Base-by-base conservation (phyloP, 2,329 filamentous ascomycete genomes). In the Penicillium sclerotigenum region DNA sequence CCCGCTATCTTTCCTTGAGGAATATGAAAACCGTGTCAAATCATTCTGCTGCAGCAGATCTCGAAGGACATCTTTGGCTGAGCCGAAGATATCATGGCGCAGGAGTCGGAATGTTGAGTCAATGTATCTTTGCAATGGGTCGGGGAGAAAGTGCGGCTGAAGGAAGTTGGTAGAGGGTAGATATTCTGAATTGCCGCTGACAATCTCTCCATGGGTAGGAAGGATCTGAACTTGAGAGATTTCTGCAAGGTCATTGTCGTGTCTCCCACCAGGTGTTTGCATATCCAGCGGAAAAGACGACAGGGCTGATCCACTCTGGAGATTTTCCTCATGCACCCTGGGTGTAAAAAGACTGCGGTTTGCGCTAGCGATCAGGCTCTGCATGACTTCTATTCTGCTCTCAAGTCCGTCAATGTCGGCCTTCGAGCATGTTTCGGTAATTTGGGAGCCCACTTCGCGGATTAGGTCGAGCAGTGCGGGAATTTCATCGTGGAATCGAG, bases 161-260 rank as follows among this genome's bases (percentile, higher is more conserved):
- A 37, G 20, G 20, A 59, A 57, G n/a, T 59, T 54, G 31, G 57
- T 57, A 26, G 57, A 57, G 2, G 57, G 54, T 46, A 59, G 37
- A 52, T 59, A 59, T 49, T 57, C 57, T 11, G 47, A n/a, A 31
- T 47, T 26, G 10, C 0, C 8, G 34, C 22, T 59, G 7, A 55
- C 33, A 43, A 59, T 54, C 16, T 59, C 57, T 18, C 37, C 33
- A 29, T 42, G 28, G 4, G 54, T 59, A 4, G 57, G 57, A 48
- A 59, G 36, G 9, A 59, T 54, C 3, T 6, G 24, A 37, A 59
- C 14, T 24, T 41, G 3, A 1, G 54, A 54, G 9, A 59, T 59
- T 4, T 57, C 54, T 31, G 42, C 43, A 3, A 57, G 47, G 47
- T 59, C 57, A 13, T 57, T 59, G 51, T 59, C 54, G 43, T 59